Evolutionary conservation across 2,329 filamentous ascomycete species (phyloP), one percentile per base, ranked within the genome.

Genomic region (Sporothrix mexicana): DNA sequence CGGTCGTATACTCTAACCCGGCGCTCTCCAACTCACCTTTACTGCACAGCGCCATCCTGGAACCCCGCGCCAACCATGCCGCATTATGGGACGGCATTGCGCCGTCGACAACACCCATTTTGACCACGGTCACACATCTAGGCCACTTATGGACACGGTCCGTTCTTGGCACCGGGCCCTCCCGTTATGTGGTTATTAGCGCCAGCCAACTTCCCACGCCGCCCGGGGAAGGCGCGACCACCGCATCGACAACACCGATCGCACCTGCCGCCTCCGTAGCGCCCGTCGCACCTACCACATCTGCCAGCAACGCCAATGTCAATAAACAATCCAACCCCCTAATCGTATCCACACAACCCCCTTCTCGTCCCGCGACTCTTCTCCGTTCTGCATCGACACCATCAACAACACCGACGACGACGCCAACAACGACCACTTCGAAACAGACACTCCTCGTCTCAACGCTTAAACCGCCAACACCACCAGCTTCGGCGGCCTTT

Each of bases 1-100:
- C 49, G 70, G 55, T 79, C 20, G 73, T 77, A 45, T 80, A 79
- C 72, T 73, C 73, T 69, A 80, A 81, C 70, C 76, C 78, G 51
- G 77, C 79, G 25, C 76, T 81, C 3, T 49, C 72, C 7, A 70
- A 71, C 57, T 72, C 77, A 20, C 45, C 74, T 51, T 57, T 17
- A 25, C 73, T 79, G 12, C 73, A 74, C 43, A 72, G 74, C 41
- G 25, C 77, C 23, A 30, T 75, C 61, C 69, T 76, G 7, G 41
- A 72, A 30, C 71, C 72, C 17, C 57, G 41, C 9, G 70, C 73
- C 9, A 72, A 59, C 10, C 74, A 76, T 57, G 75, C 72, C 2
- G 64, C 74, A 7, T 75, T 80, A 17, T 79, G 79, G 78, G 67
- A 73, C 4, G 80, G 75, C 76, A 73, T 78, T 10, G 23, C 49